phyloP scores from a whole-genome alignment of 73 alveolate species.

The Paramecium primaurelia region DNA sequence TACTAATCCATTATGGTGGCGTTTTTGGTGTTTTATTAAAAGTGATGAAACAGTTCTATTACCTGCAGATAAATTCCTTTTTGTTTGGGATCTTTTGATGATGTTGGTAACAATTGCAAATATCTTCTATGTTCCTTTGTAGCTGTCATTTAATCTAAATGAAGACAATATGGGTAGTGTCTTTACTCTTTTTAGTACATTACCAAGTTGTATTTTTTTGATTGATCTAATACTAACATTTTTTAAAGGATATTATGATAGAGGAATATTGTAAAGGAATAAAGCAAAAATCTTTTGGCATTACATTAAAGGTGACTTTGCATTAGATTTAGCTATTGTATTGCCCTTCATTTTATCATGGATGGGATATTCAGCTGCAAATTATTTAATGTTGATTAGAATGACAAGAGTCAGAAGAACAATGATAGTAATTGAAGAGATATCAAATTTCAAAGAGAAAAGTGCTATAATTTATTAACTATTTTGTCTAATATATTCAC shows the following conservation, averaged over 20 bases:
- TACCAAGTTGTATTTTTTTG: slow-evolving; percentile 29
- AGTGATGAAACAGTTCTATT: slow-evolving; percentile 16
- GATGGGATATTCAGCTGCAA: slow-evolving; percentile 20
- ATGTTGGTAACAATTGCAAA: background rate
- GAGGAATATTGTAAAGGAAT: background rate
- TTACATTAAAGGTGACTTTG: background rate
- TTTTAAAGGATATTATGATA: slow-evolving; percentile 31
- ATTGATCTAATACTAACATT: background rate
- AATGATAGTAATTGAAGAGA: slow-evolving; percentile 17
- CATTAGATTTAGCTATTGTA: background rate
- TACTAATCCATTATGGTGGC: slow-evolving; percentile 9
- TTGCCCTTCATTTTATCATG: slow-evolving; percentile 15
- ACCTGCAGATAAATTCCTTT: slow-evolving; percentile 39
- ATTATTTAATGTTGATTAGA: slow-evolving; percentile 4
- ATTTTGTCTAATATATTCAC: slow-evolving; percentile 27
- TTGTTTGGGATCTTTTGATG: slow-evolving; percentile 15
- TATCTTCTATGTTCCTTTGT: slow-evolving; percentile 21
- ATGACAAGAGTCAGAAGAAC: slow-evolving; percentile 46
- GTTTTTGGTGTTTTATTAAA: background rate
- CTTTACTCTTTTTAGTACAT: background rate
- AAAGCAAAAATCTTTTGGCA: slow-evolving; percentile 40
- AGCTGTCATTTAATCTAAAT: slow-evolving; percentile 1
- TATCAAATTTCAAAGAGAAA: background rate
- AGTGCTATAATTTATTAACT: slow-evolving; percentile 7
- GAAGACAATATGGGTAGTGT: background rate